A percentile compares a stretch with the other conserved stretches of the same genome.
Conservation (phyloP, 441 rosid species). For the Metrosideros polymorpha region DNA sequence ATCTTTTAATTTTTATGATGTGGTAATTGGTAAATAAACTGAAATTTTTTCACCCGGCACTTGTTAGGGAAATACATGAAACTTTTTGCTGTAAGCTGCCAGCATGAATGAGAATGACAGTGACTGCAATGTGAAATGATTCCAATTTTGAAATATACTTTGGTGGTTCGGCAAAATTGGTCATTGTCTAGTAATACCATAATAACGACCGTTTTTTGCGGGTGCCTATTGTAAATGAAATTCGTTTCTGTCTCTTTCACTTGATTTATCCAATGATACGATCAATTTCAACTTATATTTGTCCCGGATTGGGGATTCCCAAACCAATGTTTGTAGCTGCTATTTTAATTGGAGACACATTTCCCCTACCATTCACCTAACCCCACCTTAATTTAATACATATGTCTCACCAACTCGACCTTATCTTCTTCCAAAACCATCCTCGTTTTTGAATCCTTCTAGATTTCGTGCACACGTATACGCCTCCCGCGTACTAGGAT, state of each 20-base stretch:
- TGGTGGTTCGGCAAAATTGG: neutral
- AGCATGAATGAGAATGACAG: neutral
- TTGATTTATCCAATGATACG: neutral
- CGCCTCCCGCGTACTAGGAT: neutral
- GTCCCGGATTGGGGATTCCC: neutral
- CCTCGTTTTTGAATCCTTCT: neutral
- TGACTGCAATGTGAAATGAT: neutral
- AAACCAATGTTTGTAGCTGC: neutral
- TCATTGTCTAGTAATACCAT: neutral
- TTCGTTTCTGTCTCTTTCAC: neutral
- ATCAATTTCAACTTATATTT: neutral
- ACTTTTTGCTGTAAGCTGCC: neutral
- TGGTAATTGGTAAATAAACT: neutral
- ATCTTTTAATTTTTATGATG: neutral
- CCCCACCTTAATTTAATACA: neutral
- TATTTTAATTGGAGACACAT: neutral
- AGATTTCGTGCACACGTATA: neutral
- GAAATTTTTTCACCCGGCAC: neutral
- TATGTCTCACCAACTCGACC: neutral
- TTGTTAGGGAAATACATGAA: neutral
- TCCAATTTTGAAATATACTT: neutral
- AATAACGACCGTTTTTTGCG: neutral
- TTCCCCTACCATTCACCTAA: neutral
- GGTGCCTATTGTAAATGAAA: neutral
- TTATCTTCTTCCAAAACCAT: neutral